Evolutionary conservation across 2,329 filamentous ascomycete genomes (phyloP).

Genomic region (Aspergillus ochraceus): DNA sequence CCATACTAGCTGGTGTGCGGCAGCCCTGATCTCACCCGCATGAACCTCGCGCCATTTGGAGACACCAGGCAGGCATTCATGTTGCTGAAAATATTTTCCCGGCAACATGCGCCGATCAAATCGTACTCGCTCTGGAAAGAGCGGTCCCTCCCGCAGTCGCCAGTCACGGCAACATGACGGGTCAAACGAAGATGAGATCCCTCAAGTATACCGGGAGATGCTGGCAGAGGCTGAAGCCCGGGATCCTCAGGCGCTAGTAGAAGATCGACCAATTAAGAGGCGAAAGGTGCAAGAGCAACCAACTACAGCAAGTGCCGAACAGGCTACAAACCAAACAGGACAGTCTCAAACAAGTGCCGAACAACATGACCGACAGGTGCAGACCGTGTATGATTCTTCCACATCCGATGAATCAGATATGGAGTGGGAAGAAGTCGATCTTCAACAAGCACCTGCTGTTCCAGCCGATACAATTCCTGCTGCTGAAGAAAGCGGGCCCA

Average conservation of each 20-base stretch:
- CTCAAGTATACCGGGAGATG: conserved; percentile 44
- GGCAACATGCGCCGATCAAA: conserved; percentile 23
- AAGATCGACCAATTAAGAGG: conserved; percentile 37
- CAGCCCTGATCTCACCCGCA: not conserved
- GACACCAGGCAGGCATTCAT: conserved; percentile 7
- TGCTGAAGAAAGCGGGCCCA: conserved; percentile 23
- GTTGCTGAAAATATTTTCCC: not conserved
- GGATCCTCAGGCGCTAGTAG: conserved; percentile 24
- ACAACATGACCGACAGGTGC: conserved; percentile 19
- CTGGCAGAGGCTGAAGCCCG: conserved; percentile 41
- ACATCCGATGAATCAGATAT: conserved; percentile 61
- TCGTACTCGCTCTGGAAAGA: conserved; percentile 17
- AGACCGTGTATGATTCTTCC: conserved; percentile 38
- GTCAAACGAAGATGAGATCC: conserved; percentile 31
- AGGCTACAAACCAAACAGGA: conserved; percentile 13
- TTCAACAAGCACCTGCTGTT: conserved; percentile 35
- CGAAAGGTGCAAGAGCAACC: conserved; percentile 36
- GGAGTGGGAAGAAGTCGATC: conserved; percentile 64
- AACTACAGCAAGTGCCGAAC: conserved; percentile 6
- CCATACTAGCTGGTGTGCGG: not conserved
- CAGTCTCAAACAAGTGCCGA: conserved; percentile 6
- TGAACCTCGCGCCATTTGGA: not conserved
- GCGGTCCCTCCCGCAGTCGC: conserved; percentile 11
- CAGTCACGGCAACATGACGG: conserved; percentile 10
- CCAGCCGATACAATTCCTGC: conserved; percentile 14